These are phyloP conservation scores for Pistacia atlantica DNA, from an alignment of 345 rosid genomes.

Conservation along the genomic window DNA sequence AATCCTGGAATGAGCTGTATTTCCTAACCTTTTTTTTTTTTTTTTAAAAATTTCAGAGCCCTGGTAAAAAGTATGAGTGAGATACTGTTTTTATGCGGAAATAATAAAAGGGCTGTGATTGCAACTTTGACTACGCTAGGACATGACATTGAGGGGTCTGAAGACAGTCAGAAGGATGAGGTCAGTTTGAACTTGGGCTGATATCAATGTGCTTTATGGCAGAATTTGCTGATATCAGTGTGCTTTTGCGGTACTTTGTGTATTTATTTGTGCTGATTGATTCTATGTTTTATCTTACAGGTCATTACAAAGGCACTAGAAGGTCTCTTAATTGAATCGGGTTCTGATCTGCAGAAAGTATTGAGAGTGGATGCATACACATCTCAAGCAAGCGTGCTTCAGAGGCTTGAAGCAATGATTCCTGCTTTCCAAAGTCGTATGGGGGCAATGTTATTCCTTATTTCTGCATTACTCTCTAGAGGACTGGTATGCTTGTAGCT, in stretches of 20 bases:
- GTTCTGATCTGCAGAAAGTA: slow-evolving; percentile 74
- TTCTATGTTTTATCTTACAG: slow-evolving; percentile 36
- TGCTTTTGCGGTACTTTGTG: slow-evolving; percentile 17
- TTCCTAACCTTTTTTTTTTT: neutral
- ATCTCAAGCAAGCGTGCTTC: slow-evolving; percentile 53
- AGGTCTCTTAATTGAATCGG: slow-evolving; percentile 75
- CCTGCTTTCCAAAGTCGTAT: slow-evolving; percentile 84
- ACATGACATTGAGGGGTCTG: slow-evolving; percentile 36
- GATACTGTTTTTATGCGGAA: slow-evolving; percentile 89
- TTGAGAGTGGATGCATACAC: slow-evolving; percentile 64
- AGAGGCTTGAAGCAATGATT: slow-evolving; percentile 56
- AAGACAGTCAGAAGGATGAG: slow-evolving; percentile 43
- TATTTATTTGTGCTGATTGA: slow-evolving; percentile 10
- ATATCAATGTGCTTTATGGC: slow-evolving; percentile 19
- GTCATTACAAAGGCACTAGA: slow-evolving; percentile 55
- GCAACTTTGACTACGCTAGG: slow-evolving; percentile 49
- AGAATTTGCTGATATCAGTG: slow-evolving; percentile 9
- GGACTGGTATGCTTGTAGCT: slow-evolving; percentile 82
- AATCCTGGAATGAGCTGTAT: neutral
- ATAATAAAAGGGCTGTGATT: slow-evolving; percentile 63
- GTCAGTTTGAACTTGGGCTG: slow-evolving; percentile 41
- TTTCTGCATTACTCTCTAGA: slow-evolving; percentile 92
- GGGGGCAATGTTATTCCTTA: slow-evolving; percentile 95
- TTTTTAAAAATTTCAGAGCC: slow-evolving; percentile 47
- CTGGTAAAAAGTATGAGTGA: slow-evolving; percentile 91